Evolutionary conservation across 2,329 filamentous ascomycete genomes (phyloP), one percentile per base, ranked within the genome.

Genomic region (Colletotrichum sp.): DNA sequence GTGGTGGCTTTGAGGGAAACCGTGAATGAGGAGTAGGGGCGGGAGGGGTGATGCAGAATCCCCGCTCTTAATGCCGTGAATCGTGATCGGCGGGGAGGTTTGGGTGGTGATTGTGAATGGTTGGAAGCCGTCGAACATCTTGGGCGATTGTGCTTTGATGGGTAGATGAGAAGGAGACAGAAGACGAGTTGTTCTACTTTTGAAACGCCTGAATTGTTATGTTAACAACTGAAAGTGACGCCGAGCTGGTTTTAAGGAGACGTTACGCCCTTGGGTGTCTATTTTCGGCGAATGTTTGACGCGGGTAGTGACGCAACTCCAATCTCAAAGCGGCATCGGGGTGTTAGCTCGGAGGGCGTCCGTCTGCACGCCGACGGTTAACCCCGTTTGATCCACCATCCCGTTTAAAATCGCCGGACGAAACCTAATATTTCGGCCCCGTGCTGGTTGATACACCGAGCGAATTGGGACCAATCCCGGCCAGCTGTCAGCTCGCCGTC

Each of bases 1-100:
- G 76, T 88, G 86, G 21, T 85, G 84, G 6, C 85, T 90, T 79
- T 91, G 88, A 0, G 89, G 89, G 77, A 88, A 91, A 44, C 89
- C 89, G 70, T 90, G 89, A 8, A 90, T 81, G 9, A 90, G 82
- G 8, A 90, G 83, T 1, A 88, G 84, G 3, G 83, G 83, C 0
- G 86, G 87, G 3, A 82, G 80, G 5, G 80, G 68, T 0, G 81
- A 79, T 2, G 80, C 77, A 1, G 81, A 72, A 34, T 79, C 76
- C 34, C 81, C 82, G 78, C 83, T 85, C 64, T 82, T 82, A 55
- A 88, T 79, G 18, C 88, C 88, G 59, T 84, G 82, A 76, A 90
- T 90, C n/a, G 80, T 84, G 34, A 90, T 80, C 55, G 81, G 79
- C 1, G 84, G 83, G 8, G 81, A 79, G 55, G 83, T 79, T 67